Base-by-base conservation (phyloP, 192 early-diverging fungal species). In the Coemansia sp. region DNA sequence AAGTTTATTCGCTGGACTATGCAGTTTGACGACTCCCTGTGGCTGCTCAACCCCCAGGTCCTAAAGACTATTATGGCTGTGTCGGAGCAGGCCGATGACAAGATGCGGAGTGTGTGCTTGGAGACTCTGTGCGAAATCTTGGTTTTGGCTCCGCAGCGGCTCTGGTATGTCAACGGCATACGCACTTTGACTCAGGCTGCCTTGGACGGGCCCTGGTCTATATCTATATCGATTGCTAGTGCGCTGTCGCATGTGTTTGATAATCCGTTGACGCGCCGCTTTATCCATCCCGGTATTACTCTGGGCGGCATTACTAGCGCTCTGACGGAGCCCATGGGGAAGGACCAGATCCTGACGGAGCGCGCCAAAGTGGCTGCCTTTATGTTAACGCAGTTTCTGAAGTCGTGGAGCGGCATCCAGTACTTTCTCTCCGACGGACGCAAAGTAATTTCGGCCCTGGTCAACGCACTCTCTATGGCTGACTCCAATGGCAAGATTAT, bases 381-480 rank as follows among this genome's bases (percentile, higher is more conserved):
- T 24, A 76, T 84, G 71, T 59, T 84, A 56, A 70, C 83, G 39
- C 73, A 76, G 68, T 58, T 84, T 16, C 63, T 84, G 20, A 84
- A 84, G 56, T 84, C 77, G 48, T 84, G 83, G 83, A 60, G 76
- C 60, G 83, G 83, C 13, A 69, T 84, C 46, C 83, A 84, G 69
- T 84, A 84, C 42, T 74, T 84, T 62, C 21, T 84, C 63, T 61
- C 74, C 1, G 77, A 80, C 65, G 60, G 71, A 2, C 73, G 77
- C 24, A 59, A 67, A 16, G 69, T 58, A 53, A 66, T 84, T 36
- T 14, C 40, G 1, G 66, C 74, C 21, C 48, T 84, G 37, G 50
- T 73, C 21, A 46, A 73, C 36, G 72, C 83, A 18, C 71, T 84
- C 34, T 45, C 70, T 5, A 59, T 75, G 71, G 74, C 67, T 6